These are phyloP conservation scores for Mycena chlorophos DNA, from an alignment of 768 basidiomycete genomes.

Conservation along the genomic window DNA sequence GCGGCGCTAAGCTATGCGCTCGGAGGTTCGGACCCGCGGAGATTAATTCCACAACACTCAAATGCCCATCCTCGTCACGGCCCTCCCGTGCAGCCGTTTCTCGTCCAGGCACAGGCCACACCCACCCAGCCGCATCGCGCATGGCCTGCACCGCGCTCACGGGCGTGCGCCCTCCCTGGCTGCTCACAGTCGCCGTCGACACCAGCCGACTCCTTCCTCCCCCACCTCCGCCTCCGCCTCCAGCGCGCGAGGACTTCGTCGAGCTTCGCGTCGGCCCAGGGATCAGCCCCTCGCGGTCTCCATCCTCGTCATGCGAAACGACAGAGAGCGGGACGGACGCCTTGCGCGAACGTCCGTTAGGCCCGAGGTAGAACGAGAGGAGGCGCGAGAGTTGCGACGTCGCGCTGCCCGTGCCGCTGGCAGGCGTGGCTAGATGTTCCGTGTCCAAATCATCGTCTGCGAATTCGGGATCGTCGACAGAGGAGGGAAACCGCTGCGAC, in stretches of 20 bases:
- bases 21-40: too few relatives aligned
- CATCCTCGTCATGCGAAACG: background rate
- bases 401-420: background rate
- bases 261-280: background rate
- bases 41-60: too few relatives aligned
- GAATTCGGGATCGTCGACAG: background rate
- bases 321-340: background rate
- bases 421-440: background rate
- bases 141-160: background rate
- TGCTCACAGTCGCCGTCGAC: background rate
- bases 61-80: background rate
- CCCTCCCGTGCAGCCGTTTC: background rate
- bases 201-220: background rate
- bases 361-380: background rate
- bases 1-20: too few relatives aligned
- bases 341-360: background rate
- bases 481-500: background rate
- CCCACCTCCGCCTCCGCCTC: too few relatives aligned
- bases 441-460: background rate
- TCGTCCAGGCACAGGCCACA: background rate
- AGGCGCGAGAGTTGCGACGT: background rate
- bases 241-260: background rate
- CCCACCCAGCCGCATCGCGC: background rate
- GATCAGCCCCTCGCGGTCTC: background rate
- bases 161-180: background rate